These are phyloP conservation scores for Pseudocercospora cruenta DNA, from an alignment of 2,329 filamentous ascomycete species.

Conservation along the genomic window DNA sequence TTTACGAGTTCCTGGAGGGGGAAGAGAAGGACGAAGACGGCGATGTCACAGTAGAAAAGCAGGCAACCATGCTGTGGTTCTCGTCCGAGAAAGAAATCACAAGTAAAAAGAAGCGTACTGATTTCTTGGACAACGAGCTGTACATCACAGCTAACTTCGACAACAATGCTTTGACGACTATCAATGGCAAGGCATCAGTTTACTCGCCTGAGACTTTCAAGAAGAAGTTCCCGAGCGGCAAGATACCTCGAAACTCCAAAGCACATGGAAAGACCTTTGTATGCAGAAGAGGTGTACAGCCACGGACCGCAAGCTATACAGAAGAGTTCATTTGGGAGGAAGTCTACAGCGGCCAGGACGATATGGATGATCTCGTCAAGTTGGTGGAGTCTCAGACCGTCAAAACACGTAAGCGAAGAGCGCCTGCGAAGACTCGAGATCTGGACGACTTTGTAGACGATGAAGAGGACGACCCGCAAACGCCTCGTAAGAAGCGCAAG, in stretches of 20 bases:
- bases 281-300: slow-evolving; percentile 87
- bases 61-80: slow-evolving; percentile 94
- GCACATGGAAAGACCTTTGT: slow-evolving; percentile 86
- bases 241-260: slow-evolving; percentile 70
- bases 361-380: slow-evolving; percentile 67
- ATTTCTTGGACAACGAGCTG: slow-evolving; percentile 81
- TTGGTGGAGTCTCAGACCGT: slow-evolving; percentile 74
- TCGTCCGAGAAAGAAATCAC: slow-evolving; percentile 86
- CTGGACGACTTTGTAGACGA: slow-evolving; percentile 53
- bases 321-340: slow-evolving; percentile 93
- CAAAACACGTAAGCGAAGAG: slow-evolving; percentile 61
- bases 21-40: slow-evolving; percentile 66
- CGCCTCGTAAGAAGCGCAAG: slow-evolving; percentile 54
- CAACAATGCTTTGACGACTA: slow-evolving; percentile 80
- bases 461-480: slow-evolving; percentile 46
- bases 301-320: slow-evolving; percentile 85
- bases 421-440: slow-evolving; percentile 39
- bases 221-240: slow-evolving; percentile 71
- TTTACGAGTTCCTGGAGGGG: slow-evolving; percentile 77
- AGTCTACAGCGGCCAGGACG: slow-evolving; percentile 69
- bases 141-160: slow-evolving; percentile 90
- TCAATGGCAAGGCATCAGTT: slow-evolving; percentile 85
- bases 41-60: slow-evolving; percentile 58
- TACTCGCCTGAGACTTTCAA: slow-evolving; percentile 73
- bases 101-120: slow-evolving; percentile 76